These are phyloP conservation scores for Cyberlindnera mrakii DNA, from an alignment of 805 yeast species.

Conservation along the genomic window DNA sequence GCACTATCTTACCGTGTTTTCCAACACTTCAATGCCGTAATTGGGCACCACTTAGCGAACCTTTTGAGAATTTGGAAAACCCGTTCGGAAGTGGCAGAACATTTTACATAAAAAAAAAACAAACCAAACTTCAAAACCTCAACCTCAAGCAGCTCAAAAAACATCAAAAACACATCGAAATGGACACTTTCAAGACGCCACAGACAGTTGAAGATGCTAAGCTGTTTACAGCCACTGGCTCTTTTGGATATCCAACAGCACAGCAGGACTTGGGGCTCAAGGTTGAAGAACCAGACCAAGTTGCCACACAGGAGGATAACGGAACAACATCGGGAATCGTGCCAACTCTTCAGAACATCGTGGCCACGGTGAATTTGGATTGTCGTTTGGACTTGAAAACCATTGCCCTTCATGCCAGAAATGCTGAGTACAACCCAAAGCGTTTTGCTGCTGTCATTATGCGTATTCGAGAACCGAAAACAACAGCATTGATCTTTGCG, in stretches of 20 bases:
- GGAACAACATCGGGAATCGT: slow-evolving; percentile 91
- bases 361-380: slow-evolving; percentile 94
- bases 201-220: slow-evolving; percentile 25
- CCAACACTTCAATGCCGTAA: too few species aligned
- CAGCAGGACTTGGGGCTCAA: slow-evolving; percentile 20
- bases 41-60: too few species aligned
- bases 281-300: slow-evolving; percentile 9
- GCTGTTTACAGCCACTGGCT: slow-evolving; percentile 22
- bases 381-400: slow-evolving; percentile 95
- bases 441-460: slow-evolving; percentile 99
- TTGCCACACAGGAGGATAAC: slow-evolving; percentile 13
- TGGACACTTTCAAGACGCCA: slow-evolving; percentile 25
- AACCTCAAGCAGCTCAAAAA: neutral
- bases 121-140: neutral
- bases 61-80: too few species aligned
- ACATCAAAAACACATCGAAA: slow-evolving; percentile 2
- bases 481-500: slow-evolving; percentile 95
- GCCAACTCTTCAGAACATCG: slow-evolving; percentile 90
- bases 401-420: slow-evolving; percentile 96
- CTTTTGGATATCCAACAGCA: slow-evolving; percentile 25
- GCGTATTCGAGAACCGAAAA: slow-evolving; percentile 98
- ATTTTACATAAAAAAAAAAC: too few species aligned
- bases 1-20: too few species aligned
- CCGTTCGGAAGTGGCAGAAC: too few species aligned
- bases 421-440: slow-evolving; percentile 97